Percentiles rank a stretch among this genome's conserved stretches.
These are phyloP conservation scores for Fremontodendron californicum DNA, from an alignment of 345 rosid genomes.

Conservation along the genomic window DNA sequence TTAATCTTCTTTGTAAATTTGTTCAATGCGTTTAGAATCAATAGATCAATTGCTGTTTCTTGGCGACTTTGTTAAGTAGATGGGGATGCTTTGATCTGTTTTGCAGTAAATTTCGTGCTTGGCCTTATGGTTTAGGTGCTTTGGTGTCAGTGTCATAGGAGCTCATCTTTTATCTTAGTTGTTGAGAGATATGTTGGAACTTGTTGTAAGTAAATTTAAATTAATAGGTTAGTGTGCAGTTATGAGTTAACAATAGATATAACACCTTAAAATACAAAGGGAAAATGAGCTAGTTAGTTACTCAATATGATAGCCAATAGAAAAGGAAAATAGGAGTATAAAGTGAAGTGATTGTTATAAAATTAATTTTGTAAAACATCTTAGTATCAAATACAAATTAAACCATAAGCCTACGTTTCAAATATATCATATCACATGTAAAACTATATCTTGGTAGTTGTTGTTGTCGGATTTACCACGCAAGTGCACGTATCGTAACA, in stretches of 20 bases:
- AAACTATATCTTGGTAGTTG: not conserved
- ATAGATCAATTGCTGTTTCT: not conserved
- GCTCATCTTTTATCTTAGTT: not conserved
- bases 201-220: not conserved
- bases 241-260: not conserved
- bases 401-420: not conserved
- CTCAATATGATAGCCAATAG: not conserved
- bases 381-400: not conserved
- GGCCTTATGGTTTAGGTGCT: not conserved
- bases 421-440: not conserved
- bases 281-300: not conserved
- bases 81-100: not conserved
- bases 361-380: not conserved
- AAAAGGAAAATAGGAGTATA: not conserved
- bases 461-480: no score
- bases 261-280: slow-evolving; percentile 1
- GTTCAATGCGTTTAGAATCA: not conserved
- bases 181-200: not conserved
- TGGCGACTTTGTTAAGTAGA: not conserved
- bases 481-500: no score
- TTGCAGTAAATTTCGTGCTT: not conserved
- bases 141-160: not conserved
- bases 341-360: not conserved
- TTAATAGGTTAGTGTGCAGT: not conserved
- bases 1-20: not conserved